Base-by-base conservation (phyloP, 2,329 filamentous ascomycete genomes). In the Aureobasidium sp. region DNA sequence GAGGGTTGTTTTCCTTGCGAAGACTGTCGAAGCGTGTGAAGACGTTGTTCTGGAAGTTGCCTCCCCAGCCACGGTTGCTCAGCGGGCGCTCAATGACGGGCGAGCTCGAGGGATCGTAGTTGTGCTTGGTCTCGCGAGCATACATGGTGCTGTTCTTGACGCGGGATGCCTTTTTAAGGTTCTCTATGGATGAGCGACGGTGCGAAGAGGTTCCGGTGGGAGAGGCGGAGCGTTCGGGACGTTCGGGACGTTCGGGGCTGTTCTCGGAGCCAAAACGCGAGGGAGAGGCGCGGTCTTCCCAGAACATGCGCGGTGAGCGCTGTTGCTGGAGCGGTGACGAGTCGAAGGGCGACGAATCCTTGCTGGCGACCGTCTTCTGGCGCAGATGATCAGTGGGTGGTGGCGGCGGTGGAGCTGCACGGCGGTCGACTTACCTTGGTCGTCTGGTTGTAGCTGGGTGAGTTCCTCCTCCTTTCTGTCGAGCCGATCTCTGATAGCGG, bases 101-200 rank as follows among this genome's bases (percentile, higher is more conserved):
- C 59, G 91, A 76, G 65, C 84, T 84, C 60, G 87, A 82, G 29
- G 92, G 90, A 73, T 96, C 90, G 78, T 96, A 96, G 77, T 95
- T 89, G 73, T 91, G 85, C 76, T 92, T 92, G 71, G 91, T 88
- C 75, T 96, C 92, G 60, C 92, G 87, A 43, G 90, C 91, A 72
- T 96, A 90, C 81, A 97, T 96, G 77, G 87, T 95, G 81, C 93
- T 96, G 78, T 96, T 97, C 81, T 93, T 96, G 69, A 99, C 94
- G 63, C 94, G 88, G 60, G 93, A 96, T 33, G 91, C 92, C 72
- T 87, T 90, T 77, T 96, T 95, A 62, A 99, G 81, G 70, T 92
- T 92, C 81, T 99, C 94, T 66, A 99, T 92, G 19, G 93, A 97
- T 47, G 90, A 89, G 70, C 93, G 87, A 69, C 90, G 88, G 61